A percentile compares a stretch with the other conserved stretches of the same genome.
Evolutionary conservation across 164 flowering plant genomes (phyloP).

Genomic region (Stephania cephalantha): DNA sequence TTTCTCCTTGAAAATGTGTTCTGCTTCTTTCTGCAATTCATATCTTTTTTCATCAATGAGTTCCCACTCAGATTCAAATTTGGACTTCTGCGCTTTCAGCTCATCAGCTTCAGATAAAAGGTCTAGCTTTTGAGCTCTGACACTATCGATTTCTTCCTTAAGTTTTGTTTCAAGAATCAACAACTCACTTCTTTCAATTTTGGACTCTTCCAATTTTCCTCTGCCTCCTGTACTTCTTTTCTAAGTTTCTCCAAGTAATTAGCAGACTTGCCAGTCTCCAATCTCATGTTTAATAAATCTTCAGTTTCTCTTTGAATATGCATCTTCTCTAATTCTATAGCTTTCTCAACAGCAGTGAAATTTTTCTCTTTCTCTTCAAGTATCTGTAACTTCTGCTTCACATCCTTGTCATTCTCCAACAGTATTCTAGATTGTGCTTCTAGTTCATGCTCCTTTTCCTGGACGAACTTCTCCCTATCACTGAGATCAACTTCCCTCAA

Average conservation of each 20-base stretch:
- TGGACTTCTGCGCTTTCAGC: slow-evolving; percentile 70
- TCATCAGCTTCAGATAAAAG: slow-evolving; percentile 62
- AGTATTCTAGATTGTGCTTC: slow-evolving; percentile 41
- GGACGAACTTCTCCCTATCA: slow-evolving; percentile 50
- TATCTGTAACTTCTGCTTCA: slow-evolving; percentile 30
- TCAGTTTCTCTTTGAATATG: slow-evolving; percentile 54
- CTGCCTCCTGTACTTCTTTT: slow-evolving; percentile 46
- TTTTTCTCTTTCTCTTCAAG: slow-evolving; percentile 56
- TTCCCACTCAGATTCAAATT: slow-evolving; percentile 92
- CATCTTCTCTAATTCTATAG: slow-evolving; percentile 34
- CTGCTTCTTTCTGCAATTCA: slow-evolving; percentile 60
- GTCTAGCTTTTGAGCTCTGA: slow-evolving; percentile 65
- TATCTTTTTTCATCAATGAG: slow-evolving; percentile 80
- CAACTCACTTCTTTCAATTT: slow-evolving; percentile 60
- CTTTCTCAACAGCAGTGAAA: slow-evolving; percentile 40
- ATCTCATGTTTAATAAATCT: slow-evolving; percentile 32
- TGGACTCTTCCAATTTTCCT: slow-evolving; percentile 49
- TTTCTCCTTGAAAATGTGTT: slow-evolving; percentile 54
- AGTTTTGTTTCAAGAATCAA: slow-evolving; percentile 58
- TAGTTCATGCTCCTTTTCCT: slow-evolving; percentile 61
- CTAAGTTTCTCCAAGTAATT: slow-evolving; percentile 41
- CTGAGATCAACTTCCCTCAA: slow-evolving; percentile 67
- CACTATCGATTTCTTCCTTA: slow-evolving; percentile 78
- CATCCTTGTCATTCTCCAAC: slow-evolving; percentile 52
- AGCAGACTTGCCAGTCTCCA: slow-evolving; percentile 42